These are phyloP conservation scores for Claviceps cyperi DNA, from an alignment of 2,329 filamentous ascomycete species.

Conservation along the genomic window DNA sequence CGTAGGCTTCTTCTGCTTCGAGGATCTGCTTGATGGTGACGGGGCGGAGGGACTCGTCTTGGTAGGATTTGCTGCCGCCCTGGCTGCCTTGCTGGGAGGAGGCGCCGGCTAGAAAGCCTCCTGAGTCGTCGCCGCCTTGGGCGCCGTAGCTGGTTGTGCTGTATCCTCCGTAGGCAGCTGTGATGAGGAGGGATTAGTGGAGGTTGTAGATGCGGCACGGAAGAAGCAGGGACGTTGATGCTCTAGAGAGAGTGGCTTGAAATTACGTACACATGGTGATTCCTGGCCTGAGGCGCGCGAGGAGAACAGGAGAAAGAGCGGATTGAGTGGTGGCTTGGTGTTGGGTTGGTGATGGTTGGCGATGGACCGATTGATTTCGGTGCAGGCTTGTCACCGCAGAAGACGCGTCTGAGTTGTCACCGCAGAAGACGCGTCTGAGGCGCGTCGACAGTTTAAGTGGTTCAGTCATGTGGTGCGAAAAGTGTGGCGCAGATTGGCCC, in stretches of 20 bases:
- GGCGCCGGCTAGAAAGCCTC: conserved; percentile 45
- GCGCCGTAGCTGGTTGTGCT: conserved; percentile 33
- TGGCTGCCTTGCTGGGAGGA: conserved; percentile 47
- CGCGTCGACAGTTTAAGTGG: conserved; percentile 7
- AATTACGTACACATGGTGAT: not conserved
- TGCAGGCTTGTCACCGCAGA: not conserved
- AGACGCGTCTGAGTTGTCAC: conserved; percentile 7
- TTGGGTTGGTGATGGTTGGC: conserved; percentile 1
- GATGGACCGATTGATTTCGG: not conserved
- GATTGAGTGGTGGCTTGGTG: conserved; percentile 5
- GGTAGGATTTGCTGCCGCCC: conserved; percentile 39
- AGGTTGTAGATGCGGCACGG: too few relatives aligned
- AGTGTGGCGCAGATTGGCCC: not conserved
- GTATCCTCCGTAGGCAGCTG: conserved; percentile 37
- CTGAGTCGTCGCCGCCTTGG: conserved; percentile 43
- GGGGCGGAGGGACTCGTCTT: conserved; percentile 77
- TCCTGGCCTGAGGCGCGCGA: not conserved
- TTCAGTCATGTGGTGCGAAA: not conserved
- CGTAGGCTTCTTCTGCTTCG: conserved; percentile 64
- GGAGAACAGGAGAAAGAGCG: not conserved
- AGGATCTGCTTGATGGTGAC: conserved; percentile 92
- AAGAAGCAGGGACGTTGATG: conserved; percentile 5
- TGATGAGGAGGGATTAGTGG: not conserved
- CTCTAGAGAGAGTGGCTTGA: not conserved
- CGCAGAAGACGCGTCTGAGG: conserved; percentile 7